Conservation (phyloP, 2,329 filamentous ascomycete species). For the Stromatinia cepivora region DNA sequence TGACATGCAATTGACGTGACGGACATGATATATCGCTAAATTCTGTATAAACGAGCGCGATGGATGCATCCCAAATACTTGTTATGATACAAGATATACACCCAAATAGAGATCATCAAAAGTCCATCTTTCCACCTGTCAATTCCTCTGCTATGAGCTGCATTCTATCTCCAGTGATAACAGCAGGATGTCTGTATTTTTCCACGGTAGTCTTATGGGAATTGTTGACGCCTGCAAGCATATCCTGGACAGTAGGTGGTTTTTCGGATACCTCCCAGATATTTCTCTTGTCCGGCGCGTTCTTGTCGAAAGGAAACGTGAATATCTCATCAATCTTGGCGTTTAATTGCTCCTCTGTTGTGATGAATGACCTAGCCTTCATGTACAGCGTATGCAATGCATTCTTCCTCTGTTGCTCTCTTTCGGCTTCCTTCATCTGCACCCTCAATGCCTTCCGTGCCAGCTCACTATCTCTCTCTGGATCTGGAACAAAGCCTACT, state of each 20-base stretch:
- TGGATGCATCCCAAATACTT: neutral
- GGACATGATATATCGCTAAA: neutral
- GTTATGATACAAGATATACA: constrained; percentile 8
- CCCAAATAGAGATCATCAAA: constrained; percentile 5
- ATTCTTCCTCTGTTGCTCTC: constrained; percentile 63
- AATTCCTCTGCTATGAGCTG: constrained; percentile 65
- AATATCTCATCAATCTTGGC: constrained; percentile 75
- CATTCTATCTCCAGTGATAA: constrained; percentile 56
- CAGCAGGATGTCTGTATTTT: constrained; percentile 35
- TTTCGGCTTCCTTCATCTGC: constrained; percentile 49
- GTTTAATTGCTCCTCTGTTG: constrained; percentile 74
- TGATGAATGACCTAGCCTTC: constrained; percentile 84
- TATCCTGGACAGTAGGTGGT: constrained; percentile 51
- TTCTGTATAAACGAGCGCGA: constrained; percentile 1
- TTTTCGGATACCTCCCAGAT: constrained; percentile 38
- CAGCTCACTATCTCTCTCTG: constrained; percentile 56
- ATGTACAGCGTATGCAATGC: constrained; percentile 86
- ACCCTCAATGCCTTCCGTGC: constrained; percentile 48
- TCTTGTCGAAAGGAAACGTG: constrained; percentile 43
- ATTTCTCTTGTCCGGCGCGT: constrained; percentile 27
- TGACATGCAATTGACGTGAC: neutral
- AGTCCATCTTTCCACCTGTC: constrained; percentile 63
- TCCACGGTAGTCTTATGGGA: constrained; percentile 41
- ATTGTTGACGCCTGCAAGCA: constrained; percentile 44
- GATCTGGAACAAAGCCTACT: constrained; percentile 59